Evolutionary conservation across 495 filamentous ascomycete genomes (phyloP), one percentile per base, ranked within the genome.

Genomic region (Aspergillus bridgeri): DNA sequence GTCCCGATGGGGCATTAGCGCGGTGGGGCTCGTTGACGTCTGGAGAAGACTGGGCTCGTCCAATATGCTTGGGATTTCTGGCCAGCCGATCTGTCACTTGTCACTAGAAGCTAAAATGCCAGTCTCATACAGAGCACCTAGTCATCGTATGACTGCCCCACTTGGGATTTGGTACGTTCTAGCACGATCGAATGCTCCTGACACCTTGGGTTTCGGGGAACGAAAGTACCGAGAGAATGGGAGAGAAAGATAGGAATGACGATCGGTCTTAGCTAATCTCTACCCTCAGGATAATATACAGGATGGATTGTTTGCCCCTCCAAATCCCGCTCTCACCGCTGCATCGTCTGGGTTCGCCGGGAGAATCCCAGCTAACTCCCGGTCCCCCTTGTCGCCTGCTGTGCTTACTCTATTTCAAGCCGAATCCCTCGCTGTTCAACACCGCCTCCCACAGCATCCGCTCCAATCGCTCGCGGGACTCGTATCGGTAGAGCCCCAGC

Each of bases 341-440:
- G 33, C 33, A 38, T 38, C 1, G 33, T 15, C 1, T 29, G 27
- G 27, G 1, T 6, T 1, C 27, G 27, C 27, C 27, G 27, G 27
- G 27, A 9, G 11, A 29, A 29, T 38, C 33, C 33, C 33, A 38
- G 33, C 3, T 1, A 38, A 38, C 33, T 38, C 33, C 33, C 33
- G 33, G 33, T 38, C 33, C 33, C 33, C 33, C 33, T 7, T 3
- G 27, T 29, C 27, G 27, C 6, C 27, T 38, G 33, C 33, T 38
- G 33, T 38, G 33, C 33, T 38, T 38, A 38, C 33, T 38, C 13
- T 38, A 96, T 72, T 93, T 96, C 74, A 97, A 76, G 42, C 93
- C 93, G 81, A 97, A 97, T 46, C 92, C 92, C 69, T 96, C 91
- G 63, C 93, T 95, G 70, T 93, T 92, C 60, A 82, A 75, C 43